Percentiles rank a stretch among this genome's conserved stretches.
Conservation (phyloP, 2,329 filamentous ascomycete species). For the Erysiphe pulchra region DNA sequence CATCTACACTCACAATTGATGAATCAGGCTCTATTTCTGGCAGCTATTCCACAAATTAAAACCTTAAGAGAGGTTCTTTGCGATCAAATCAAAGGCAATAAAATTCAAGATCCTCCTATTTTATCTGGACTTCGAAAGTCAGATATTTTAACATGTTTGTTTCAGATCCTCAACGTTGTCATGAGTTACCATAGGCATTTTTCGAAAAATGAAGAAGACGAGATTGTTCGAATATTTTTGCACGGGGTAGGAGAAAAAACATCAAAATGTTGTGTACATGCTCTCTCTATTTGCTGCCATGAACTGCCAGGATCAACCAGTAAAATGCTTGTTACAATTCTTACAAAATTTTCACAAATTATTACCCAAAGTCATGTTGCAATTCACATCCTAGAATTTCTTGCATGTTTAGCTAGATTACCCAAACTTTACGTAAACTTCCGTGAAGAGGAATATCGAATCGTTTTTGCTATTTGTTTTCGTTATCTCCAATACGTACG, state of each 20-base stretch:
- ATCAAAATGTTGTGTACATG: slow-evolving; percentile 82
- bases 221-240: slow-evolving; percentile 67
- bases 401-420: slow-evolving; percentile 68
- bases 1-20: slow-evolving; percentile 69
- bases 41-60: slow-evolving; percentile 47
- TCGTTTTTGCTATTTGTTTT: slow-evolving; percentile 86
- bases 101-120: slow-evolving; percentile 56
- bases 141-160: slow-evolving; percentile 71
- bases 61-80: slow-evolving; percentile 53
- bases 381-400: slow-evolving; percentile 84
- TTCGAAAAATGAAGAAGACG: slow-evolving; percentile 63
- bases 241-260: slow-evolving; percentile 70
- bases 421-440: slow-evolving; percentile 73
- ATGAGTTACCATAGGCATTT: slow-evolving; percentile 78
- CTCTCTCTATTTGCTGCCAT: slow-evolving; percentile 80
- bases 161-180: slow-evolving; percentile 65
- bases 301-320: slow-evolving; percentile 73
- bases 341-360: slow-evolving; percentile 85
- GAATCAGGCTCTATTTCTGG: slow-evolving; percentile 67
- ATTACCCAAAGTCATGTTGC: slow-evolving; percentile 83
- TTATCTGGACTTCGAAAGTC: slow-evolving; percentile 61
- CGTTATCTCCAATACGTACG: slow-evolving; percentile 76
- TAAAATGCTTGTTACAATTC: slow-evolving; percentile 60
- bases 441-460: slow-evolving; percentile 73
- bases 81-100: slow-evolving; percentile 54